Evolutionary conservation across 73 alveolate genomes (phyloP), one percentile per base, ranked within the genome.

Genomic region (Paramecium biaurelia): DNA sequence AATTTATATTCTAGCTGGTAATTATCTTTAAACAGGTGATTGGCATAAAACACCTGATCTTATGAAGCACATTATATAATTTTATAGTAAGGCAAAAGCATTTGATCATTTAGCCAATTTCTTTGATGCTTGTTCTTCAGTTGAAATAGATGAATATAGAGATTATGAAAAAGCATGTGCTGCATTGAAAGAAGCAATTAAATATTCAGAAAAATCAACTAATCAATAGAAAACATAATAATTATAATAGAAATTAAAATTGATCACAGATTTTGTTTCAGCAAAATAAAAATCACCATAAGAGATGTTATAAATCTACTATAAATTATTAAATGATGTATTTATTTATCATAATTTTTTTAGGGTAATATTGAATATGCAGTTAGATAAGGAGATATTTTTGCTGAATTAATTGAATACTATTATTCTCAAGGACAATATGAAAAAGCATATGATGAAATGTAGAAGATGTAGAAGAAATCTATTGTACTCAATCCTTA

Each of bases 111-210:
- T 98, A 28, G 96, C 99, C 18, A 96, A 95, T 37, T 98, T 98
- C 96, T 98, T 96, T 85, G 99, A 95, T 72, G 97, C 97, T 0
- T 95, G 99, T 57, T 99, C 99, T 21, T 87, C 95, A 42, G 98
- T 96, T 2, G 99, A 97, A 92, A 98, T 98, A 7, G 99, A 97
- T 74, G 99, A 98, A 89, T 97, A 97, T 93, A 89, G 99, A 53
- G 99, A 98, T 92, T 98, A 97, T 90, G 98, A 97, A 89, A 96
- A 97, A 74, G 99, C 99, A 26, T 95, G 97, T 47, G 99, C 98
- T 85, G 99, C 99, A 12, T 95, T 96, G 95, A 95, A 96, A 57
- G 99, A 98, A 85, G 99, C 99, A 8, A 89, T 97, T 67, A 97
- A 98, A 92, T 97, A 96, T 43, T 93, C 97, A 35, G 93, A 95